These are phyloP conservation scores for Coniochaeta prunicola DNA, from an alignment of 2,329 filamentous ascomycete genomes.

Conservation along the genomic window DNA sequence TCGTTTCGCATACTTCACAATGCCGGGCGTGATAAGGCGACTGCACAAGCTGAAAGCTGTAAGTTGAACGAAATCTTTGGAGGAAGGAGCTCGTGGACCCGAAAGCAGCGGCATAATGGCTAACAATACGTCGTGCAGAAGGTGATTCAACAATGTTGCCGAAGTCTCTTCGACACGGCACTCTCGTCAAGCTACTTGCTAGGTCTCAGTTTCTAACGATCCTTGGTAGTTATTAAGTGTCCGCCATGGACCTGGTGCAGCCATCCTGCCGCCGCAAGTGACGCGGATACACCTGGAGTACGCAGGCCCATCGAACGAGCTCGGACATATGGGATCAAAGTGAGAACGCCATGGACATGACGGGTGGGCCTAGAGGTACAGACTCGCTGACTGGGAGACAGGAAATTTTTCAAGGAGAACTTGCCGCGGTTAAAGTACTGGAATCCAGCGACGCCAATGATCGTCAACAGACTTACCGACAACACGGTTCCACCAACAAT, in stretches of 20 bases:
- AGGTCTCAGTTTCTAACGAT: background rate
- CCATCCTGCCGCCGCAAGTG: conserved; percentile 69
- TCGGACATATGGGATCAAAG: conserved; percentile 67
- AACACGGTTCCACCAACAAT: conserved; percentile 51
- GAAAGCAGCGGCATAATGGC: conserved; percentile 1
- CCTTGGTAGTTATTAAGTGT: conserved; percentile 59
- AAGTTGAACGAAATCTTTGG: conserved; percentile 28
- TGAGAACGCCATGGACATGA: conserved; percentile 26
- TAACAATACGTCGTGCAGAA: conserved; percentile 26
- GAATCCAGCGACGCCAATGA: conserved; percentile 81
- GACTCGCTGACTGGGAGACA: conserved; percentile 31
- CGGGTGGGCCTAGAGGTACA: conserved; percentile 12
- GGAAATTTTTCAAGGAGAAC: conserved; percentile 81
- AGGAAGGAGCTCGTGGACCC: background rate
- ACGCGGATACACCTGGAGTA: conserved; percentile 71
- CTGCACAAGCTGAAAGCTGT: conserved; percentile 69
- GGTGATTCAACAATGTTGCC: conserved; percentile 24
- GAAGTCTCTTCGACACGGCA: conserved; percentile 3
- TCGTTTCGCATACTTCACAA: conserved; percentile 15
- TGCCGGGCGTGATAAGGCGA: conserved; percentile 50
- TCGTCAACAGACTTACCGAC: conserved; percentile 61
- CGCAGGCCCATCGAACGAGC: conserved; percentile 51
- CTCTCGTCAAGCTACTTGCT: conserved; percentile 9
- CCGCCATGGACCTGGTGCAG: conserved; percentile 75
- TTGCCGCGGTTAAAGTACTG: conserved; percentile 88